These are phyloP conservation scores for Fusarium drepaniforme DNA, from an alignment of 2,329 filamentous ascomycete species.

Conservation along the genomic window DNA sequence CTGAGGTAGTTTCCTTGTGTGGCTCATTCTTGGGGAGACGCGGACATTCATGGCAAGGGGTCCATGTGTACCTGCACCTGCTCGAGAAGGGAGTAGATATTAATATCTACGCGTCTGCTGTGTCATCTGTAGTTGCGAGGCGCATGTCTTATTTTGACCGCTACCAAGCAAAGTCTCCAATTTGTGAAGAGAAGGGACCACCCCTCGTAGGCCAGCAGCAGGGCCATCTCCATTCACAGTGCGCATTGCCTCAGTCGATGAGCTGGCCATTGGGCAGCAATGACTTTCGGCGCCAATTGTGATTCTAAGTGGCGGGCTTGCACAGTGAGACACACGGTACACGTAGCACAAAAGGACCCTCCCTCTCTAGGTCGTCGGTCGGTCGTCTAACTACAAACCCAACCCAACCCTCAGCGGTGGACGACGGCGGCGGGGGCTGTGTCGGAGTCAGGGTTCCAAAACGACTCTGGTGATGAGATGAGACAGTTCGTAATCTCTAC, in stretches of 20 bases:
- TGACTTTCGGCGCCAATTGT: not conserved
- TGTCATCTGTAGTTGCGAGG: not conserved
- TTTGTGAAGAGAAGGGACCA: not conserved
- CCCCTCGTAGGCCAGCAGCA: not conserved
- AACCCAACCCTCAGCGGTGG: slow-evolving; percentile 6
- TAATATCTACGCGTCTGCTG: not conserved
- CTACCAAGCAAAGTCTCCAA: not conserved
- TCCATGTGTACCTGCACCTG: not conserved
- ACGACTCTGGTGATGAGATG: slow-evolving; percentile 8
- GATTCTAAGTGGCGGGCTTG: slow-evolving; percentile 3
- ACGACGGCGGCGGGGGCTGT: slow-evolving; percentile 20
- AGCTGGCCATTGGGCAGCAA: slow-evolving; percentile 18
- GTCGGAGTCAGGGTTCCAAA: slow-evolving; percentile 5
- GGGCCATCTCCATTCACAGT: slow-evolving; percentile 16
- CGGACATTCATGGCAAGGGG: slow-evolving; percentile 1
- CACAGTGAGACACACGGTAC: slow-evolving; percentile 27
- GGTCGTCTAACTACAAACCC: not conserved
- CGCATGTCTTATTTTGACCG: not conserved
- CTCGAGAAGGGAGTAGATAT: not conserved
- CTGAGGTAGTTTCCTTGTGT: slow-evolving; percentile 15
- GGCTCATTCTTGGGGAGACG: slow-evolving; percentile 8
- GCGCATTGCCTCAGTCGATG: not conserved
- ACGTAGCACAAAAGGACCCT: not conserved
- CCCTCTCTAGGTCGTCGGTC: not conserved
- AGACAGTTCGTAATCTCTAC: slow-evolving; percentile 4